These are phyloP conservation scores for Scutellaria minor DNA, from an alignment of 257 asterid species.

Conservation along the genomic window DNA sequence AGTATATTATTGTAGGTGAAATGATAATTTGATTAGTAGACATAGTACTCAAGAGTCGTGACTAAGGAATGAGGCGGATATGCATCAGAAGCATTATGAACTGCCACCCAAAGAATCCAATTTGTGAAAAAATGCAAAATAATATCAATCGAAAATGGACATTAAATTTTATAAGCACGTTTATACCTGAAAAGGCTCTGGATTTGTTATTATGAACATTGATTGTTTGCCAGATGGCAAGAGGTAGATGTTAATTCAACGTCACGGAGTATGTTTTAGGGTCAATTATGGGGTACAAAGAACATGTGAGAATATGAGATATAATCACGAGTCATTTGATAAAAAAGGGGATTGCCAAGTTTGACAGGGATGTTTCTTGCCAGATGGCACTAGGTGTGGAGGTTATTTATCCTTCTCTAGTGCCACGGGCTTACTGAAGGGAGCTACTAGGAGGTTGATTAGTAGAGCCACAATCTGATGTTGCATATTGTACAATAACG, in stretches of 20 bases:
- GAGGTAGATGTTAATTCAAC: slow-evolving; percentile 22
- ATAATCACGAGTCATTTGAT: slow-evolving; percentile 1
- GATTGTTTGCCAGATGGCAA: slow-evolving; percentile 11
- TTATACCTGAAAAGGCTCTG: slow-evolving; percentile 21
- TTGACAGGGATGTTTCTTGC: slow-evolving; percentile 11
- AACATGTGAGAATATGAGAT: slow-evolving; percentile 31
- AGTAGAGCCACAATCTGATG: slow-evolving; percentile 4
- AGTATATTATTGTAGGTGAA: slow-evolving; percentile 11
- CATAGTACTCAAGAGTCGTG: slow-evolving; percentile 22
- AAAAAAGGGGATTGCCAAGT: background rate
- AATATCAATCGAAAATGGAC: slow-evolving; percentile 23
- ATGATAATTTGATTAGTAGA: slow-evolving; percentile 12
- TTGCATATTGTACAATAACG: background rate
- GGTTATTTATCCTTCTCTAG: slow-evolving; percentile 17
- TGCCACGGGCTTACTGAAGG: slow-evolving; percentile 21
- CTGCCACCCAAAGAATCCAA: slow-evolving; percentile 25
- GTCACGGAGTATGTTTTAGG: slow-evolving; percentile 19
- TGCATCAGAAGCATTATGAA: slow-evolving; percentile 9
- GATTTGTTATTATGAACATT: slow-evolving; percentile 7
- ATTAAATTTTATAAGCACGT: background rate
- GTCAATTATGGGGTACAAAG: slow-evolving; percentile 25
- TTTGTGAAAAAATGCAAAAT: background rate
- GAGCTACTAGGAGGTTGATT: slow-evolving; percentile 12
- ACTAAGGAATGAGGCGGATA: slow-evolving; percentile 16
- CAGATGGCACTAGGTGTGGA: slow-evolving; percentile 16